Evolutionary conservation across 1,284 basidiomycete species (phyloP).

Genomic region (Cryptococcus maquisensis): DNA sequence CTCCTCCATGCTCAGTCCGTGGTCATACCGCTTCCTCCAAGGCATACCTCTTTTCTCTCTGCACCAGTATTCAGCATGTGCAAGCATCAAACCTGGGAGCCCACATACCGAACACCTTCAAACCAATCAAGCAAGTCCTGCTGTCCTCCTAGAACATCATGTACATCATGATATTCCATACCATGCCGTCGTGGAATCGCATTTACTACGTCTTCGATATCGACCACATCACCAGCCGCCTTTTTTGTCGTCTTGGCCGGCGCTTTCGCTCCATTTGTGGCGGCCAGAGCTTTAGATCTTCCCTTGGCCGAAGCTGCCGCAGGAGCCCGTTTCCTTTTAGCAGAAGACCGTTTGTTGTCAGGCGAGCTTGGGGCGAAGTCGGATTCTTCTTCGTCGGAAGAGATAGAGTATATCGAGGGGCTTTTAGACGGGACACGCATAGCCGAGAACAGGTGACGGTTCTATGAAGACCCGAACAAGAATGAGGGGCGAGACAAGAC

Average conservation of each 20-base stretch:
- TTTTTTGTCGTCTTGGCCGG: not conserved
- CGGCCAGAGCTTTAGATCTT: not conserved
- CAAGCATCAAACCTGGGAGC: not conserved
- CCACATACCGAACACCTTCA: conserved; percentile 37
- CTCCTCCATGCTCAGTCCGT: conserved; percentile 22
- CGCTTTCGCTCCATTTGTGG: not conserved
- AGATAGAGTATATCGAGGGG: conserved; percentile 12
- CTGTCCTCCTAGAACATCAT: conserved; percentile 18
- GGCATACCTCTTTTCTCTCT: conserved; percentile 48
- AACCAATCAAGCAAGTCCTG: conserved; percentile 45
- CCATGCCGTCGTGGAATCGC: conserved; percentile 24
- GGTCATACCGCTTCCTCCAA: conserved; percentile 44
- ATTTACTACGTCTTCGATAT: conserved; percentile 22
- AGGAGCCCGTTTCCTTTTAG: conserved; percentile 5
- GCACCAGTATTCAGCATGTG: not conserved
- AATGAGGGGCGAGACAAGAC: too few species aligned
- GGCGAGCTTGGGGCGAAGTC: conserved; percentile 10
- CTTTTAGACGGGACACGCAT: conserved; percentile 1
- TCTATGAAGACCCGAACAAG: too few species aligned
- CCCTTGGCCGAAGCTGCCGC: not conserved
- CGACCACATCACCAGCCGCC: not conserved
- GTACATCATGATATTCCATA: conserved; percentile 27
- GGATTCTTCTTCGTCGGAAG: conserved; percentile 14
- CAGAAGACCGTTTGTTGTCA: conserved; percentile 2
- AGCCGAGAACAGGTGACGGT: too few species aligned